Base-by-base conservation (phyloP, 1,139 yeast genomes). In the Magnusiomyces sp. region DNA sequence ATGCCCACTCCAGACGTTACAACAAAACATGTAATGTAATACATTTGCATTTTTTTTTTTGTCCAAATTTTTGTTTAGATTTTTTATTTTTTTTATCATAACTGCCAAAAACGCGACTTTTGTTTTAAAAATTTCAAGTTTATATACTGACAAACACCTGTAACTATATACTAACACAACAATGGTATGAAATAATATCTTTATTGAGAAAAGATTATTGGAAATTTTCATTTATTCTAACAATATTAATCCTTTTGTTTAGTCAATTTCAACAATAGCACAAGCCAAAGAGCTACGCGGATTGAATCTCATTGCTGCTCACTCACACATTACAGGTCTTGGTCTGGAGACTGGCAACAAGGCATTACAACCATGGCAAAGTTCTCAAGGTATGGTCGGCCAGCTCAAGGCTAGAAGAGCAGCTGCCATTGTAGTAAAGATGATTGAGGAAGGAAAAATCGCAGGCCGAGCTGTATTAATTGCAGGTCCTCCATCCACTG, bases 401-500 rank as follows among this genome's bases (percentile, higher is more conserved):
- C 99, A 94, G 71, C 64, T 83, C 55, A 83, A 83, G 62, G 98
- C 98, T 6, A 81, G 99, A 67, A 83, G 81, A 64, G 98, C 98
- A 2, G 96, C 96, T 7, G 99, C 97, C 47, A 83, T 94, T 33
- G 83, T 92, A 48, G 73, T 89, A 60, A 89, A 85, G 71, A 87
- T 94, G 95, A 86, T 92, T 53, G 87, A 87, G 65, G 88, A 84
- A 44, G 96, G 97, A 36, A 80, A 86, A 58, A 92, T 94, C 64
- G 97, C 98, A 5, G 99, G 99, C 17, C 79, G 97, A 58, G 97
- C 97, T 1, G 94, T 90, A 33, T 72, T 94, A 58, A 77, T 94
- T 55, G 97, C 98, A 0, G 99, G 99, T 6, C 98, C 98, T 9
- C 98, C 98, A 34, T 85, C 95, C 1, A 94, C 98, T 1, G 99